Evolutionary conservation across 1,284 basidiomycete species (phyloP), one percentile per base, ranked within the genome.

Genomic region (Fomitopsis palustris): DNA sequence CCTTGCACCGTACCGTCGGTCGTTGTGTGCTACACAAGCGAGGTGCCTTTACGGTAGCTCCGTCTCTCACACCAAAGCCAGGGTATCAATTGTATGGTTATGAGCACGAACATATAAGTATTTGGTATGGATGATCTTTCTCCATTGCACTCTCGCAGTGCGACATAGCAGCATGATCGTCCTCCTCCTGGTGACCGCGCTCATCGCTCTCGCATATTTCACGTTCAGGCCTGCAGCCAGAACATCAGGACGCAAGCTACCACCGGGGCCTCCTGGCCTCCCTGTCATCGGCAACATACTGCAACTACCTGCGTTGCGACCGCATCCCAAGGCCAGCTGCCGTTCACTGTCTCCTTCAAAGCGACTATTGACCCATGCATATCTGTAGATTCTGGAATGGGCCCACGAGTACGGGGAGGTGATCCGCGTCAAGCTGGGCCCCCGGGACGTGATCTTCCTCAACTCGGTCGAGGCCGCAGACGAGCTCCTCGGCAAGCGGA

Each of bases 381-480:
- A 8, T n/a, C n/a, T 14, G 2, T 25, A 71, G 71, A 69, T 70
- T 56, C 61, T 62, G 3, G 61, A 68, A 61, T 73, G 72, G 72
- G 66, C 70, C 0, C 61, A 62, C 58, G 49, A 68, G 59, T 73
- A 73, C 59, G 72, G 73, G 6, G 51, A 62, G 25, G 66, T 72
- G 14, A 70, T 63, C 55, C 65, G 64, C 45, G 57, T 71, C 4
- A 62, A 64, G 19, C 55, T 70, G 29, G 74, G 74, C 35, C 61
- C 66, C 9, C 67, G 68, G 38, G 61, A 72, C 43, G 59, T 74
- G 16, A 65, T 75, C 54, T 69, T 75, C 23, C 64, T 76, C 31
- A 75, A 73, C 61, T 71, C 70, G 10, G 64, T 69, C 3, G 68
- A 72, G 53, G 70, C 67, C 4, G 70, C 73, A 1, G 64, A 71